Conservation (phyloP, 768 basidiomycete species). For the Royoungia palumana region DNA sequence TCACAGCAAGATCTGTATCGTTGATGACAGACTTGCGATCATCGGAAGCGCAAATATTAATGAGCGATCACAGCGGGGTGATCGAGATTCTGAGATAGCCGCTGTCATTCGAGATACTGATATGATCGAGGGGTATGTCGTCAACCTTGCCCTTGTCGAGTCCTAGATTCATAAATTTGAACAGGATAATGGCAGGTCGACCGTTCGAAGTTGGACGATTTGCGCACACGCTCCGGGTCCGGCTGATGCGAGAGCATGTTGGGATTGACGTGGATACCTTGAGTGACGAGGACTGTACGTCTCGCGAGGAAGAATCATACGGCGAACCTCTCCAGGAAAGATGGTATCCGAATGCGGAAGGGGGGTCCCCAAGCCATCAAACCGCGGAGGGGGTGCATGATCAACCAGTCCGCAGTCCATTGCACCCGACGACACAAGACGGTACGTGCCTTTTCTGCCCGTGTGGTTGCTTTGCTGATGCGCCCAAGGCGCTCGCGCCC, state of each 20-base stretch:
- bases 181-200: slow-evolving; percentile 87
- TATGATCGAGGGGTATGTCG: slow-evolving; percentile 84
- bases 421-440: slow-evolving; percentile 44
- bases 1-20: slow-evolving; percentile 69
- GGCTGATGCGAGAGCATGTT: slow-evolving; percentile 95
- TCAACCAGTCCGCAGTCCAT: slow-evolving; percentile 31
- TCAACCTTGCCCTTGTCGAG: not conserved
- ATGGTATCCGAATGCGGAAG: slow-evolving; percentile 76
- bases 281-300: slow-evolving; percentile 69
- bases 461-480: slow-evolving; percentile 1
- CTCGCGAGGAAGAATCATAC: slow-evolving; percentile 46
- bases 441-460: slow-evolving; percentile 36
- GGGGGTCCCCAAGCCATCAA: slow-evolving; percentile 43
- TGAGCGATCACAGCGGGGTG: slow-evolving; percentile 92
- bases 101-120: slow-evolving; percentile 94
- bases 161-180: slow-evolving; percentile 2
- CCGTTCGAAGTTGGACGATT: slow-evolving; percentile 97
- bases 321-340: slow-evolving; percentile 47
- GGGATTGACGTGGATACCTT: slow-evolving; percentile 92
- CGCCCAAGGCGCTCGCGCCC: slow-evolving; percentile 39
- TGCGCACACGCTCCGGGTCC: slow-evolving; percentile 88
- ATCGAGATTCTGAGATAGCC: slow-evolving; percentile 94
- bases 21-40: slow-evolving; percentile 91
- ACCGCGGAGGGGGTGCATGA: slow-evolving; percentile 43
- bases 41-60: slow-evolving; percentile 98